Conservation (phyloP, 345 rosid genomes). For the Ceriops tagal region DNA sequence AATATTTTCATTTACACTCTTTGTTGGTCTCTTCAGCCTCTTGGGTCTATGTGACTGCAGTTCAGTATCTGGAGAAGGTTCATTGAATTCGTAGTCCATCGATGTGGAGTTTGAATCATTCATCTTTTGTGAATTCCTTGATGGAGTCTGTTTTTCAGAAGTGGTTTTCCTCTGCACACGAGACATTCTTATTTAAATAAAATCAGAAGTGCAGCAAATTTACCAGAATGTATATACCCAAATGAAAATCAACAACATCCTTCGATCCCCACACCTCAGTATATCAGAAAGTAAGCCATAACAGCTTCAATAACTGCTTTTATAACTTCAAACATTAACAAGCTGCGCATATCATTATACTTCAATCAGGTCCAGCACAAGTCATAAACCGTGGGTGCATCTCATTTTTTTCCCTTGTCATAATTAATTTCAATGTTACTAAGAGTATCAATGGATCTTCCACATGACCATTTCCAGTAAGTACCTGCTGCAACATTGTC, state of each 20-base stretch:
- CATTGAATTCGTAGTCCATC: slow-evolving; percentile 49
- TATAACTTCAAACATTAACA: background rate
- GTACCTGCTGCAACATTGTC: no score
- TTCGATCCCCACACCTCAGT: background rate
- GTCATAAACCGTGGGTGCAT: no score
- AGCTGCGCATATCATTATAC: background rate
- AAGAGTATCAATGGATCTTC: no score
- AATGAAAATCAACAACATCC: background rate
- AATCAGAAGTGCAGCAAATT: background rate
- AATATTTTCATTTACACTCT: slow-evolving; percentile 79
- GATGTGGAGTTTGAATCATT: slow-evolving; percentile 35
- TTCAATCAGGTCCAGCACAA: no score
- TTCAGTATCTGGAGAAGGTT: background rate
- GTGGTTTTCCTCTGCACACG: slow-evolving; percentile 70
- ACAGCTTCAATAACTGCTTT: background rate
- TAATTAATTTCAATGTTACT: no score
- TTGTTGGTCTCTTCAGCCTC: slow-evolving; percentile 80
- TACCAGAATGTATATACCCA: background rate
- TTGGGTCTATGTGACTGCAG: slow-evolving; percentile 47
- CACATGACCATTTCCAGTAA: no score
- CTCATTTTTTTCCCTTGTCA: no score
- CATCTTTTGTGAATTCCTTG: slow-evolving; percentile 47
- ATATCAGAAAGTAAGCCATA: background rate
- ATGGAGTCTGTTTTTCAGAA: slow-evolving; percentile 42
- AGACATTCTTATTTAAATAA: background rate